These are phyloP conservation scores for Neobulgaria alba DNA, from an alignment of 2,329 filamentous ascomycete species.

Conservation along the genomic window DNA sequence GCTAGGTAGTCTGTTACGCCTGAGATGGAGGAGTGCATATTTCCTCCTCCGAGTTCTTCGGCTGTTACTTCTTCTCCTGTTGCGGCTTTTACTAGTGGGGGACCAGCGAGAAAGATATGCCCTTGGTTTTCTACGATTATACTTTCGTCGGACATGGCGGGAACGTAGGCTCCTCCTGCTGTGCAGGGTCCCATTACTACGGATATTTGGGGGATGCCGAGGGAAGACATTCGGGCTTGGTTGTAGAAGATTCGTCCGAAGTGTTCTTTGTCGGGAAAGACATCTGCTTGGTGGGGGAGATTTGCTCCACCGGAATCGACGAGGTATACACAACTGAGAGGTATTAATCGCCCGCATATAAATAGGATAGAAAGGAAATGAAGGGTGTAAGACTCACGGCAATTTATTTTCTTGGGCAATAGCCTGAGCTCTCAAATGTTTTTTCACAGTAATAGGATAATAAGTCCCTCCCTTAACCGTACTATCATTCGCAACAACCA, in stretches of 20 bases:
- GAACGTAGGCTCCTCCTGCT: slow-evolving; percentile 90
- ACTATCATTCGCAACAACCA: slow-evolving; percentile 92
- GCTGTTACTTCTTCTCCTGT: slow-evolving; percentile 87
- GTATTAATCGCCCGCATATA: slow-evolving; percentile 1
- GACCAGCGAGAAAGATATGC: slow-evolving; percentile 94
- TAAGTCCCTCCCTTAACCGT: slow-evolving; percentile 97
- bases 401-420: slow-evolving; percentile 81
- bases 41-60: slow-evolving; percentile 84
- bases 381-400: slow-evolving; percentile 48
- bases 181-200: slow-evolving; percentile 98
- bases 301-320: slow-evolving; percentile 95
- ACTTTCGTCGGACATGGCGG: slow-evolving; percentile 93
- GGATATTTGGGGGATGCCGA: slow-evolving; percentile 85
- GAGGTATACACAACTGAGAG: slow-evolving; percentile 72
- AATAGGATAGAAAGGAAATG: not conserved
- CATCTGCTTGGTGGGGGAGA: slow-evolving; percentile 87
- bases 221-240: slow-evolving; percentile 84
- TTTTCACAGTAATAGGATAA: slow-evolving; percentile 95
- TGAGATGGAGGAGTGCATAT: slow-evolving; percentile 81
- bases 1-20: slow-evolving; percentile 94
- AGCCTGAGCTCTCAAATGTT: slow-evolving; percentile 86
- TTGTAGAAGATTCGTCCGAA: slow-evolving; percentile 97
- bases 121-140: slow-evolving; percentile 95
- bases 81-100: slow-evolving; percentile 89
- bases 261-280: slow-evolving; percentile 90